Conservation (phyloP, 257 asterid genomes). For the Plantago ovata region DNA sequence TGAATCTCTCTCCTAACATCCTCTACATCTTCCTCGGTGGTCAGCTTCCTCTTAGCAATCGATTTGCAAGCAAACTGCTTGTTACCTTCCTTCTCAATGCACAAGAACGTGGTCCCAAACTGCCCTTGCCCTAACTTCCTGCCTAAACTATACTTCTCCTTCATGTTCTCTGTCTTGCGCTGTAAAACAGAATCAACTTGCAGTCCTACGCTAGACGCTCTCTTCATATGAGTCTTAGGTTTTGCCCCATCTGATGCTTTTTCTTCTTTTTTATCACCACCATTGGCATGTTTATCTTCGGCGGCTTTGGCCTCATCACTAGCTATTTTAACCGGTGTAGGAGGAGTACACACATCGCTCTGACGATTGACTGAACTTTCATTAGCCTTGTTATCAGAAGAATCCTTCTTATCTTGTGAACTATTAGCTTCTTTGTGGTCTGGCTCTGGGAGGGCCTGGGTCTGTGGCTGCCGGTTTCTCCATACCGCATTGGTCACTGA, state of each 20-base stretch:
- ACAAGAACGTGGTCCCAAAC: conserved; percentile 71
- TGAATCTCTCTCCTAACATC: conserved; percentile 90
- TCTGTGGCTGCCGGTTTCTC: conserved; percentile 45
- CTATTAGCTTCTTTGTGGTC: conserved; percentile 21
- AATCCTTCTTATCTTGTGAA: conserved; percentile 17
- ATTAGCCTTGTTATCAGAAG: conserved; percentile 6
- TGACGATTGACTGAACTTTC: conserved; percentile 30
- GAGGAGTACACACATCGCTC: conserved; percentile 30
- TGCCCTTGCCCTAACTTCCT: conserved; percentile 84
- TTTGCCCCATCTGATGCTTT: conserved; percentile 2
- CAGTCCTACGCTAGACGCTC: conserved; percentile 65
- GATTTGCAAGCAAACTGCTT: conserved; percentile 77
- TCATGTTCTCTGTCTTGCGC: conserved; percentile 63
- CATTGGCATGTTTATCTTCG: conserved; percentile 10
- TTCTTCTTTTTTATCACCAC: background rate
- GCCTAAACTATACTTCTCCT: conserved; percentile 62
- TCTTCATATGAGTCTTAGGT: conserved; percentile 44
- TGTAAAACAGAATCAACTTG: conserved; percentile 67
- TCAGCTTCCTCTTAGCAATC: conserved; percentile 71
- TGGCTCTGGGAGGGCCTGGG: conserved; percentile 41
- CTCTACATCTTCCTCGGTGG: conserved; percentile 72
- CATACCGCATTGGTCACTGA: conserved; percentile 64
- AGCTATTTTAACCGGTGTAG: conserved; percentile 37
- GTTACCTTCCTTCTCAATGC: conserved; percentile 54
- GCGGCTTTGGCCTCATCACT: conserved; percentile 17